Base-by-base conservation (phyloP, 2,329 filamentous ascomycete genomes). In the Xylogone sp. region DNA sequence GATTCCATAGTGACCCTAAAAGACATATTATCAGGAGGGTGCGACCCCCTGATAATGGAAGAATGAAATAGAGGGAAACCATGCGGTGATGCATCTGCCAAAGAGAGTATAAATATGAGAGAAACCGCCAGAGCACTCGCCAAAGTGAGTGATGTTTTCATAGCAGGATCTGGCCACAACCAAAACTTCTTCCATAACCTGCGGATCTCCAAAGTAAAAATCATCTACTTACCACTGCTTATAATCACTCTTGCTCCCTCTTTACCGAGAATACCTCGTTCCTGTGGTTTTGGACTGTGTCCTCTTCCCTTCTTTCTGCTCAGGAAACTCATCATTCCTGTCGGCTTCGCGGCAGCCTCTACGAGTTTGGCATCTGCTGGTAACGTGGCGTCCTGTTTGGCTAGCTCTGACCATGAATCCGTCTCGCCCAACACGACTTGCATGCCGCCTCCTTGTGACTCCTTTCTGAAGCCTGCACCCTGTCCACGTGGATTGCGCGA, bases 221-320 rank as follows among this genome's bases (percentile, higher is more conserved):
- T 27, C 10, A 6, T 27, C n/a, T 39, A 39, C 34, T 39, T 39
- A 39, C 61, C 61, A 49, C 54, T 62, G 46, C 82, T 85, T 65
- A 93, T 87, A 51, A 93, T 81, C 57, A 90, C 86, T 66, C 94
- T 80, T 10, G 94, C 92, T 16, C 94, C 94, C 68, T 97, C 92
- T 67, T 97, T 97, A 52, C 94, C 94, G 53, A 99, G 67, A 7
- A 99, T 92, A 53, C 94, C 94, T 50, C 90, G 82, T 72, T 97
- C 92, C 68, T 90, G 93, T 21, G 92, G 92, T 73, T 96, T 97
- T 1, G 94, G 94, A 67, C 91, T 97, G 69, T 91, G 85, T 50
- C 91, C 90, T 56, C 92, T 79, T 22, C 92, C 90, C 74, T 90
- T 96, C 74, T 96, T 96, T 63, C 92, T 80, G 58, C 82, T 89